These are phyloP conservation scores for Tricholoma terreum DNA, from an alignment of 768 basidiomycete species.

Conservation along the genomic window DNA sequence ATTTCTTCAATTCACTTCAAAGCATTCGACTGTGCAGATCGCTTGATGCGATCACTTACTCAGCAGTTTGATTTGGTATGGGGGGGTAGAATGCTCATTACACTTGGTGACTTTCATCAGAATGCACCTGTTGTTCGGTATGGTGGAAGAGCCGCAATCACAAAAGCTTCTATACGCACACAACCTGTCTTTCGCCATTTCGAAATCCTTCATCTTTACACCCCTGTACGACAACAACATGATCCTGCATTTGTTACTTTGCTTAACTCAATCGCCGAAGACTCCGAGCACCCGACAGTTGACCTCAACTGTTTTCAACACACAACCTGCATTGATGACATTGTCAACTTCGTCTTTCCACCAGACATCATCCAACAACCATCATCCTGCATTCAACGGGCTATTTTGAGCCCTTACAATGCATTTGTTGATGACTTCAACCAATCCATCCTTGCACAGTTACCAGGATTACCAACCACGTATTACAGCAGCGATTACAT, in stretches of 20 bases:
- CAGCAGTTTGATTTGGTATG: background rate
- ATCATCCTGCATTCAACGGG: background rate
- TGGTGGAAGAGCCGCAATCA: background rate
- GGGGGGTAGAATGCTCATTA: no score
- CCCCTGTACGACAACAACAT: background rate
- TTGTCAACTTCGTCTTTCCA: background rate
- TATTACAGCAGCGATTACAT: background rate
- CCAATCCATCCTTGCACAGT: background rate
- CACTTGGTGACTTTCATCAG: no score
- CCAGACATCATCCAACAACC: background rate
- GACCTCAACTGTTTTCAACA: background rate
- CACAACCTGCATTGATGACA: no score
- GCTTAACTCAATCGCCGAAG: background rate
- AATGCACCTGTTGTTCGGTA: background rate
- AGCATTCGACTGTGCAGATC: background rate
- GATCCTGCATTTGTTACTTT: background rate
- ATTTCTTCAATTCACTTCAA: background rate
- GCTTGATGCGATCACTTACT: background rate
- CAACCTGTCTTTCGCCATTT: background rate
- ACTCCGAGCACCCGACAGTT: background rate
- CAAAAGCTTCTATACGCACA: background rate
- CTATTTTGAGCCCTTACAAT: background rate
- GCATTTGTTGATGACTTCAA: background rate
- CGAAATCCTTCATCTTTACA: background rate
- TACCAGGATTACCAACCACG: background rate